These are phyloP conservation scores for Citeromyces hawaiiensis DNA, from an alignment of 1,139 yeast species.

Conservation along the genomic window DNA sequence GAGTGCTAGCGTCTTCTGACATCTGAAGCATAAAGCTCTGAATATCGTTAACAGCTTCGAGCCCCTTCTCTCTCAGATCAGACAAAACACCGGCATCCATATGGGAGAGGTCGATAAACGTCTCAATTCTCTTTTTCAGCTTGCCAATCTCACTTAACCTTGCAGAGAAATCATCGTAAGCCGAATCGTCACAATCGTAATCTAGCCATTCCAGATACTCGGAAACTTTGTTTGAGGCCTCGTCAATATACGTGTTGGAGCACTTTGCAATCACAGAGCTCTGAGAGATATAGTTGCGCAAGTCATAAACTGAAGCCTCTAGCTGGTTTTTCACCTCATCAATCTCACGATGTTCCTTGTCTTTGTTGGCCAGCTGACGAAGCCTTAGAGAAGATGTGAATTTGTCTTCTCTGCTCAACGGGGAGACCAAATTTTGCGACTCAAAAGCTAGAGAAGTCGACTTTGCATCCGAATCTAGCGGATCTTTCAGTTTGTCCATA, in stretches of 20 bases:
- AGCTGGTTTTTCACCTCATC: slow-evolving; percentile 39
- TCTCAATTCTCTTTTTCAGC: slow-evolving; percentile 16
- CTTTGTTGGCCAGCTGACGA: slow-evolving; percentile 19
- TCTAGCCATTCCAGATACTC: slow-evolving; percentile 72
- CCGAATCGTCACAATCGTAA: slow-evolving; percentile 49
- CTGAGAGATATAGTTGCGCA: slow-evolving; percentile 39
- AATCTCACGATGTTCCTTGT: slow-evolving; percentile 28
- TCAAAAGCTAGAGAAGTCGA: slow-evolving; percentile 1
- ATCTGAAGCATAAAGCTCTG: slow-evolving; percentile 30
- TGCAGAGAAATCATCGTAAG: slow-evolving; percentile 16
- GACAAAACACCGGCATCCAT: slow-evolving; percentile 22
- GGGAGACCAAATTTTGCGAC: neutral
- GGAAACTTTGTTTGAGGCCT: slow-evolving; percentile 23
- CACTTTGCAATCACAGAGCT: slow-evolving; percentile 22
- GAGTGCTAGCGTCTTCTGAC: slow-evolving; percentile 27
- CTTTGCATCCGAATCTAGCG: slow-evolving; percentile 5
- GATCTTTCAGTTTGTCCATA: slow-evolving; percentile 8
- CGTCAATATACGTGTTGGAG: slow-evolving; percentile 21
- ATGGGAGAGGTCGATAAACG: slow-evolving; percentile 18
- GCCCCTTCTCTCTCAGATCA: slow-evolving; percentile 26
- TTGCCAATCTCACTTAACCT: slow-evolving; percentile 18
- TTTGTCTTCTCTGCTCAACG: neutral
- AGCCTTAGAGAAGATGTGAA: slow-evolving; percentile 11
- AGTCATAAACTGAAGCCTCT: slow-evolving; percentile 44
- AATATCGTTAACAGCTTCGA: slow-evolving; percentile 23